A percentile compares a stretch with the other conserved stretches of the same genome.
phyloP scores from a whole-genome alignment of 2,329 filamentous ascomycete genomes.

The Botryotinia globosa region DNA sequence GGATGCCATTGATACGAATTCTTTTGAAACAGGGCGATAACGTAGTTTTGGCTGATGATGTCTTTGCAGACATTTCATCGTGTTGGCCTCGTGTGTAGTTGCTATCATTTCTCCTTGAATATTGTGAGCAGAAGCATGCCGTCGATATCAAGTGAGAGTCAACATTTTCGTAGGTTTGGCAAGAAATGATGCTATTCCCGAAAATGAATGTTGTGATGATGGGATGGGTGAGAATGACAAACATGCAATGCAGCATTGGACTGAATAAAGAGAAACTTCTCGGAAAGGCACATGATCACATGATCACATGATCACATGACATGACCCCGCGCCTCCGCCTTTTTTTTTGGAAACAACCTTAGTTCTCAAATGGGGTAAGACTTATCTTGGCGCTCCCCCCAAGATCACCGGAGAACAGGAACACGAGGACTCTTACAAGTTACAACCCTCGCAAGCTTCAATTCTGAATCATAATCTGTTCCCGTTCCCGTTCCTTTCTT shows the following conservation, averaged over 20 bases:
- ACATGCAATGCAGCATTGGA: too few relatives aligned
- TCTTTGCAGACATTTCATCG: neutral
- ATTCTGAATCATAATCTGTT: neutral
- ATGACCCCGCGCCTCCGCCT: neutral
- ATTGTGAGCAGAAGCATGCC: neutral
- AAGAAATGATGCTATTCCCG: neutral
- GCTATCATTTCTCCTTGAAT: neutral
- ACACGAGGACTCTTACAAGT: neutral
- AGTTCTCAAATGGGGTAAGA: neutral
- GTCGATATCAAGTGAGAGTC: neutral
- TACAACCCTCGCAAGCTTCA: neutral
- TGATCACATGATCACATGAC: conserved; percentile 7
- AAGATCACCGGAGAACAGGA: neutral
- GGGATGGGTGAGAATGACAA: neutral
- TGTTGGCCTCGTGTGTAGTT: neutral
- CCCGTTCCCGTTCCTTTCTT: neutral
- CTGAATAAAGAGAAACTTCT: neutral
- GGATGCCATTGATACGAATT: neutral
- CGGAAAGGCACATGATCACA: conserved; percentile 4
- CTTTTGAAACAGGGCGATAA: neutral
- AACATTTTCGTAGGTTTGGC: neutral
- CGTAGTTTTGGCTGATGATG: neutral
- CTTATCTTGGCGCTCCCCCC: neutral
- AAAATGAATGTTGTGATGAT: neutral
- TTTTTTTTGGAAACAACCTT: neutral